A percentile compares a stretch with the other conserved stretches of the same genome.
These are phyloP conservation scores for Arthroderma sp. DNA, from an alignment of 2,329 filamentous ascomycete species.

Conservation along the genomic window DNA sequence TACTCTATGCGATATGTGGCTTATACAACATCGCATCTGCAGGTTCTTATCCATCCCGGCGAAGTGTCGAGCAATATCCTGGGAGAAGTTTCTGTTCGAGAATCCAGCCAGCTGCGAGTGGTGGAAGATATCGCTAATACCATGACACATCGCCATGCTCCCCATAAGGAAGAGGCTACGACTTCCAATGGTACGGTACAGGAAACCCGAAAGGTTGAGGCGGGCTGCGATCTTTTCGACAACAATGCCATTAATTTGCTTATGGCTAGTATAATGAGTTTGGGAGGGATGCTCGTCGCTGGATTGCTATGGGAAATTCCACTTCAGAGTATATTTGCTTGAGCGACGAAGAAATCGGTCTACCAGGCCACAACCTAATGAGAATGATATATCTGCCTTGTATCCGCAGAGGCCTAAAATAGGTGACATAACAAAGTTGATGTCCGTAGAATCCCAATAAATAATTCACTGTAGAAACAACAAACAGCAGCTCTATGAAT, in stretches of 20 bases:
- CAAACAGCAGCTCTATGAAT: no score
- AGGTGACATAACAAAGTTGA: no score
- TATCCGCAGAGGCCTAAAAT: no score
- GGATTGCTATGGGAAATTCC: constrained; percentile 22
- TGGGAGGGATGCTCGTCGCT: constrained; percentile 55
- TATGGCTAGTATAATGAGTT: constrained; percentile 74
- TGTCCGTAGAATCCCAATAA: no score
- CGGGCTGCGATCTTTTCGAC: constrained; percentile 61
- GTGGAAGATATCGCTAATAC: constrained; percentile 19
- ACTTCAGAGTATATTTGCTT: background rate
- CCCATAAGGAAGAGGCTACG: background rate
- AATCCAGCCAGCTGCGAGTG: constrained; percentile 16
- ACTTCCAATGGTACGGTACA: constrained; percentile 22
- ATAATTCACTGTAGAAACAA: no score
- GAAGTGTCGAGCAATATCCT: constrained; percentile 15
- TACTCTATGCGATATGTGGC: background rate
- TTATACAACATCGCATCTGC: background rate
- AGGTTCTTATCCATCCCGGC: constrained; percentile 26
- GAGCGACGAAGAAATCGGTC: background rate
- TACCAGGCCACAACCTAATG: background rate
- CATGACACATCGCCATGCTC: constrained; percentile 9
- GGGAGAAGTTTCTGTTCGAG: constrained; percentile 9
- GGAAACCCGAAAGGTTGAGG: constrained; percentile 53
- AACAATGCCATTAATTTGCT: constrained; percentile 93
- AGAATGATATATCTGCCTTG: background rate